Base-by-base conservation (phyloP, 2,329 filamentous ascomycete species). In the Cordyceps sp. region DNA sequence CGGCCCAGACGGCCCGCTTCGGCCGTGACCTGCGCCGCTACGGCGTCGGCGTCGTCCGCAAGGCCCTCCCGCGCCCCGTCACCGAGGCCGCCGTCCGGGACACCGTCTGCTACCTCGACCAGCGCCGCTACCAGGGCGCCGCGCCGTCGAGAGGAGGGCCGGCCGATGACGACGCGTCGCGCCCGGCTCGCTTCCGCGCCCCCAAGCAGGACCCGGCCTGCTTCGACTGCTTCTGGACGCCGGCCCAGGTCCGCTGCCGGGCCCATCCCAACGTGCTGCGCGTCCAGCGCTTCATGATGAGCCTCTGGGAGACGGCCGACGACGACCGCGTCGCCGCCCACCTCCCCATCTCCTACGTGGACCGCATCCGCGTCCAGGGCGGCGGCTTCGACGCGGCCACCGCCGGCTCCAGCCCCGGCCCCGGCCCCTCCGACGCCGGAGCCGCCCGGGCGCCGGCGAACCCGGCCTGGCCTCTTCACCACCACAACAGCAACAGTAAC, bases 201-300 rank as follows among this genome's bases (percentile, higher is more conserved):
- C 39, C 45, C 10, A 40, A 42, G 17, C 48, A 52, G 41, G 70
- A 75, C 26, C 76, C 76, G 5, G 71, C 75, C 2, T 79, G 78
- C 32, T 80, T 75, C 52, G 76, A 81, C 50, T 67, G 80, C 44
- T 81, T 79, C 55, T 81, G 76, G 77, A 76, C 75, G 5, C 74
- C 74, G 0, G 68, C 74, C 1, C 77, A 82, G 52, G 65, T 77
- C 33, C 65, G 69, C 42, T 72, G 74, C n/a, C 68, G 77, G 17
- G 69, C 72, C 0, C 72, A 82, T 41, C 69, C 73, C 4, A 64
- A 69, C 40, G 62, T 81, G 37, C 58, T 81, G 26, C 56, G 57
- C 24, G 64, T 75, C 2, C 76, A 82, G 54, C 59, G 62, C 23
- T 81, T 78, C 45, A 65, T 78, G 47, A 74, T 78, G 61, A 58